Base-by-base conservation (phyloP, 306 rosid genomes). In the Mimosa pudica region DNA sequence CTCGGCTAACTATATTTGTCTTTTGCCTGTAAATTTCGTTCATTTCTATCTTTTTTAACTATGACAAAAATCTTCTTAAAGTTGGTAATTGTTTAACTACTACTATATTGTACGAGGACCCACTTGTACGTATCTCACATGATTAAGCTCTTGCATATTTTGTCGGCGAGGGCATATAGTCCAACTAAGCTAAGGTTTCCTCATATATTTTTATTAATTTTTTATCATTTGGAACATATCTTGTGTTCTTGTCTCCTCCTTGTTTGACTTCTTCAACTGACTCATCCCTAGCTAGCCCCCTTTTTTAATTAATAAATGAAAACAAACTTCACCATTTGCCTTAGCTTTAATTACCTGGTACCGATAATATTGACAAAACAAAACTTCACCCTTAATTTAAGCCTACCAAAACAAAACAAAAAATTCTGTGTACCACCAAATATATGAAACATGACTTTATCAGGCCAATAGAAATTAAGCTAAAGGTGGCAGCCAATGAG, bases 151-250 rank as follows among this genome's bases (percentile, higher is more conserved):
- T 61, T 10, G 38, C 1, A 4, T 61, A 61, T 61, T 24, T 69
- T 69, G 73, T 69, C 73, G 55, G 73, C 13, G 74, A 45, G 58
- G n/a, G 73, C 73, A 47, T 10, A 18, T 18, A 8, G 18, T 68
- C 52, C 51, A 18, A 48, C 38, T 68, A 11, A 69, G 42, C 58
- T 70, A 11, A 10, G 55, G 32, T 24, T 38, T 45, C 54, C 17
- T 11, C 55, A 17, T 18, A 5, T 24, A 24, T 24, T 44, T 69
- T 61, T 30, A 24, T 32, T 3, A 11, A 32, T 17, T 62, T 62
- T 62, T 11, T 30, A 30, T 61, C 4, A 30, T 62, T 62, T 4
- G 42, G 9, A 30, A 30, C 70, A 24, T 65, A 13, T 14, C 33
- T 45, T 61, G 47, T 44, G 70, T 30, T 13, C 30, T 44, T 75